These are phyloP conservation scores for Globisporangium orthogonon DNA, from an alignment of 352 stramenopile genomes.

Conservation along the genomic window DNA sequence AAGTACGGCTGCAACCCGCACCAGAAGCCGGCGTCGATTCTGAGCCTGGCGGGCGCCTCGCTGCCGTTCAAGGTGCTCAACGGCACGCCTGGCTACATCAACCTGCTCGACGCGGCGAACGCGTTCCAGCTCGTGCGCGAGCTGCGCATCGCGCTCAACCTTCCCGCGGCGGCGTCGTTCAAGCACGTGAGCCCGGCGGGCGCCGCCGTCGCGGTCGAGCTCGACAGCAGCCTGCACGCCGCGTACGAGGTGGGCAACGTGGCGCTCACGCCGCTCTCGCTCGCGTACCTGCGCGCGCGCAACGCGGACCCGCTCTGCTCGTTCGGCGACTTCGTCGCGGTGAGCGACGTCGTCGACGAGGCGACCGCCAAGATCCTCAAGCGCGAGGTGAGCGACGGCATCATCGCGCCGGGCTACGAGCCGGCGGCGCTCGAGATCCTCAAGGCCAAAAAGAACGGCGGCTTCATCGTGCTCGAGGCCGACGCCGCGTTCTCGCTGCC, in stretches of 20 bases:
- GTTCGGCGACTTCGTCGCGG: slow-evolving; percentile 99
- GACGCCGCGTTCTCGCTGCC: slow-evolving; percentile 91
- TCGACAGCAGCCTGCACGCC: slow-evolving; percentile 88
- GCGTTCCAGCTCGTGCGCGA: slow-evolving; percentile 99
- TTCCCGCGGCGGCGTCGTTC: slow-evolving; percentile 96
- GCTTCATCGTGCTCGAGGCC: slow-evolving; percentile 98
- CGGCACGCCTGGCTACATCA: slow-evolving; percentile 98
- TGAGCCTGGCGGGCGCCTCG: slow-evolving; percentile 55
- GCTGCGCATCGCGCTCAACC: slow-evolving; percentile 90
- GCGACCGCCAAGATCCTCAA: slow-evolving; percentile 97
- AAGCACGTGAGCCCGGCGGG: slow-evolving; percentile 98
- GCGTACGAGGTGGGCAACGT: slow-evolving; percentile 94
- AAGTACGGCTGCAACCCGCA: slow-evolving; percentile 99
- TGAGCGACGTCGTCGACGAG: slow-evolving; percentile 98
- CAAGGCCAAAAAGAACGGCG: slow-evolving; percentile 98
- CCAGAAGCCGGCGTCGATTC: slow-evolving; percentile 93
- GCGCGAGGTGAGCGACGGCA: slow-evolving; percentile 98
- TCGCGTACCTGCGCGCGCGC: slow-evolving; percentile 97
- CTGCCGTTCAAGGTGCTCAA: slow-evolving; percentile 88
- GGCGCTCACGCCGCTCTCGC: slow-evolving; percentile 91
- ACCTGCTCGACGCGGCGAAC: slow-evolving; percentile 98
- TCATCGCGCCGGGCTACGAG: slow-evolving; percentile 98
- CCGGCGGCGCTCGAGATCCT: slow-evolving; percentile 97
- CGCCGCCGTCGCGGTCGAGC: slow-evolving; percentile 95
- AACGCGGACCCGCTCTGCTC: slow-evolving; percentile 99